Evolutionary conservation across 2,329 filamentous ascomycete genomes (phyloP).

Genomic region (Botryotinia calthae): DNA sequence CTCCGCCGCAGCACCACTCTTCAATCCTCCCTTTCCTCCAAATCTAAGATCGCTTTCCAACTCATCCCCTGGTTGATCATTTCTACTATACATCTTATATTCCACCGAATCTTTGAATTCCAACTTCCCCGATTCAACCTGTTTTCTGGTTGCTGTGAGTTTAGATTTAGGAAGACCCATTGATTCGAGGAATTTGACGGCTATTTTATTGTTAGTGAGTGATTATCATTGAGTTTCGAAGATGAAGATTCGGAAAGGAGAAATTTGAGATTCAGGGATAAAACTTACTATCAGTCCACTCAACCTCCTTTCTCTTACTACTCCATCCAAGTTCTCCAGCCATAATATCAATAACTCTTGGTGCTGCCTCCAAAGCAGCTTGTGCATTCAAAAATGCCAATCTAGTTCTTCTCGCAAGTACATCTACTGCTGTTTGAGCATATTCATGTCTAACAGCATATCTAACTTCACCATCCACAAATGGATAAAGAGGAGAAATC

Average conservation of each 20-base stretch:
- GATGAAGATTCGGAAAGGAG: not conserved
- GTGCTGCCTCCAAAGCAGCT: constrained; percentile 81
- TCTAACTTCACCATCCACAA: constrained; percentile 86
- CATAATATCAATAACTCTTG: constrained; percentile 87
- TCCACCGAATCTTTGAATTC: constrained; percentile 56
- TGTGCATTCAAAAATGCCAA: constrained; percentile 90
- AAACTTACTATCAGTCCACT: constrained; percentile 74
- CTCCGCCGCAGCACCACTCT: not conserved
- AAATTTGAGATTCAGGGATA: not conserved
- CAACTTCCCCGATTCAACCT: constrained; percentile 60
- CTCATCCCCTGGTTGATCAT: constrained; percentile 49
- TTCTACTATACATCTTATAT: constrained; percentile 61
- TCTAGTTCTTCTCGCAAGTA: constrained; percentile 79
- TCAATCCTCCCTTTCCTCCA: not conserved
- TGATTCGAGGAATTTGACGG: constrained; percentile 58
- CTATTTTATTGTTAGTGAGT: constrained; percentile 38
- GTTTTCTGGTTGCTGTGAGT: constrained; percentile 54
- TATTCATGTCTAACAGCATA: constrained; percentile 89
- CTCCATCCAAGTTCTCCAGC: constrained; percentile 79
- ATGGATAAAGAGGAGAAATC: constrained; percentile 79
- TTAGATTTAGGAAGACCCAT: constrained; percentile 65
- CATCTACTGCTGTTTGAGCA: constrained; percentile 85
- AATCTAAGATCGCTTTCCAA: constrained; percentile 34
- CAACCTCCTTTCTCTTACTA: constrained; percentile 65
- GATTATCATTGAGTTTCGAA: not conserved